Percentiles rank a stretch among this genome's conserved stretches.
Conservation (phyloP, 306 rosid genomes). For the Abrus precatorius region DNA sequence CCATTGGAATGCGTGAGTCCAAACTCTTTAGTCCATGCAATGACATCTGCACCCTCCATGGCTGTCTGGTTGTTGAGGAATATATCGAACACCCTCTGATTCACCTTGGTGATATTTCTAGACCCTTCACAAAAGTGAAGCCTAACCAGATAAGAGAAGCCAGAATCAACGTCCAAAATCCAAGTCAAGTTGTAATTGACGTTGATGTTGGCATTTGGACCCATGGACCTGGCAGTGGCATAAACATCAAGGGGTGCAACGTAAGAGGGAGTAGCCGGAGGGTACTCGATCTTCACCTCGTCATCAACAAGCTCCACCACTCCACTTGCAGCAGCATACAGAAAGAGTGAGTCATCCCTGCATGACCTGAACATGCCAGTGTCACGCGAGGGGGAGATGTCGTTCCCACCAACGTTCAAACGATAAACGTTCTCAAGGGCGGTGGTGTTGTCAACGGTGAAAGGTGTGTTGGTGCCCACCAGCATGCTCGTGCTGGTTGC, state of each 20-base stretch:
- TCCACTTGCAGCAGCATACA: slow-evolving; percentile 64
- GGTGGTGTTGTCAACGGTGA: slow-evolving; percentile 53
- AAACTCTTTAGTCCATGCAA: slow-evolving; percentile 39
- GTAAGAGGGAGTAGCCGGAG: slow-evolving; percentile 43
- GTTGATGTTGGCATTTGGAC: slow-evolving; percentile 57
- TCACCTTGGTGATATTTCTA: slow-evolving; percentile 29
- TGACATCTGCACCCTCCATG: slow-evolving; percentile 49
- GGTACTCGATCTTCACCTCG: slow-evolving; percentile 48
- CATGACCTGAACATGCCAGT: slow-evolving; percentile 75
- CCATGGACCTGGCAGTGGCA: slow-evolving; percentile 75
- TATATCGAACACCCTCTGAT: slow-evolving; percentile 71
- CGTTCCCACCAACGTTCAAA: slow-evolving; percentile 75
- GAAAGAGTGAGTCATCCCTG: slow-evolving; percentile 56
- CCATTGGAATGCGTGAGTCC: slow-evolving; percentile 41
- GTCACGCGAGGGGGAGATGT: slow-evolving; percentile 65
- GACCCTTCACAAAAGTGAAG: slow-evolving; percentile 78
- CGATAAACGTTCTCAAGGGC: slow-evolving; percentile 71
- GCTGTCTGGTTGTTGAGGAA: slow-evolving; percentile 69
- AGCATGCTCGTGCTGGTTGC: too few relatives aligned
- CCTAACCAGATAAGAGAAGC: slow-evolving; percentile 72
- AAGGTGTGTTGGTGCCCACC: slow-evolving; percentile 39
- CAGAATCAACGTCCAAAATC: slow-evolving; percentile 65
- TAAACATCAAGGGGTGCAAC: slow-evolving; percentile 71
- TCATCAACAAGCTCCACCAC: slow-evolving; percentile 54
- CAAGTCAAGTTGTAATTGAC: slow-evolving; percentile 72